Conservation (phyloP, 257 asterid genomes). For the Solanum medicagineum region DNA sequence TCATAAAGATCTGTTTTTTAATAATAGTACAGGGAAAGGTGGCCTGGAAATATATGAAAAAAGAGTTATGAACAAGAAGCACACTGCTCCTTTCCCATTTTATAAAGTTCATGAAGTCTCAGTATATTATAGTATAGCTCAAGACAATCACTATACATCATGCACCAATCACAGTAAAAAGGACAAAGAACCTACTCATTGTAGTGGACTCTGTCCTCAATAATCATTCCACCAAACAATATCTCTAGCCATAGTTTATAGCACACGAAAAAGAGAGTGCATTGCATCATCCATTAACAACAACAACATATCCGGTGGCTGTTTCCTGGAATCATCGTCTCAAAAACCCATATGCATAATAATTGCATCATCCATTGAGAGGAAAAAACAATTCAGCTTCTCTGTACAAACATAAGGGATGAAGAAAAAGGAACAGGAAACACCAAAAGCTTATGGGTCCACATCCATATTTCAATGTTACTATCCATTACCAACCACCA, state of each 20-base stretch:
- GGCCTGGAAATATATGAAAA: conserved; percentile 3
- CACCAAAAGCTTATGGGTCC: conserved; percentile 30
- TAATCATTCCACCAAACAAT: conserved; percentile 36
- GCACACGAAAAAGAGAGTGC: background rate
- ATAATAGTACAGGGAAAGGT: background rate
- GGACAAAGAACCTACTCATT: conserved; percentile 33
- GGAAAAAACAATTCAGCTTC: background rate
- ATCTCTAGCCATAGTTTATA: conserved; percentile 23
- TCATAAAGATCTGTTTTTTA: background rate
- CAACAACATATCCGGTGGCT: no score
- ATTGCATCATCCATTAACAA: background rate
- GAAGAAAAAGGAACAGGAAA: conserved; percentile 4
- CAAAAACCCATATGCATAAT: no score
- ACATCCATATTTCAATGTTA: conserved; percentile 24
- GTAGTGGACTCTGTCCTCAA: conserved; percentile 42
- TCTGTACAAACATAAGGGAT: background rate
- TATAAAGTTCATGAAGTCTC: conserved; percentile 12
- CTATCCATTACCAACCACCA: conserved; percentile 45
- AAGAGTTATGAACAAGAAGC: conserved; percentile 1
- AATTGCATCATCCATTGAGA: conserved; percentile 4
- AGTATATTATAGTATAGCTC: conserved; percentile 5
- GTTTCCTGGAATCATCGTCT: no score
- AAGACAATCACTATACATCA: conserved; percentile 17
- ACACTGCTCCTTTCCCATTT: conserved; percentile 18
- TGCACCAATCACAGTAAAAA: conserved; percentile 20